These are phyloP conservation scores for Nitzschia inconspicua DNA, from an alignment of 108 stramenopile species.

Conservation along the genomic window DNA sequence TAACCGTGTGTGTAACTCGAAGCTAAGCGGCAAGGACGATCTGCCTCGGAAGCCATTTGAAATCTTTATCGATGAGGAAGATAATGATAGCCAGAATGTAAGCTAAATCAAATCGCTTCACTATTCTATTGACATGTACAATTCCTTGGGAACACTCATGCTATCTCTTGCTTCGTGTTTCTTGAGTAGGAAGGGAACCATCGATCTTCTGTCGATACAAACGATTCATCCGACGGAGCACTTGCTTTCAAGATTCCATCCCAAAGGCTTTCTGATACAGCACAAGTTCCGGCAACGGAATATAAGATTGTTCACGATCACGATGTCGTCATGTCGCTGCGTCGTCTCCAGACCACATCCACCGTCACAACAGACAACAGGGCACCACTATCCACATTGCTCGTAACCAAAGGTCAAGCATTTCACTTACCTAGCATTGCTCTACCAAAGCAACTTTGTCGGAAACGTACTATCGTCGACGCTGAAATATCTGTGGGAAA, in stretches of 20 bases:
- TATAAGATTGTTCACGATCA: conserved; percentile 6
- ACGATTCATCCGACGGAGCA: too few species aligned
- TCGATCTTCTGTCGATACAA: too few species aligned
- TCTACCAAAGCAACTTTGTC: conserved; percentile 20
- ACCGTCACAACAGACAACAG: conserved; percentile 7
- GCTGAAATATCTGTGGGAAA: conserved; percentile 44
- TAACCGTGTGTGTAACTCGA: neutral
- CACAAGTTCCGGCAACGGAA: conserved; percentile 1
- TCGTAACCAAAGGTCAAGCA: conserved; percentile 12
- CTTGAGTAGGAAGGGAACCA: too few species aligned
- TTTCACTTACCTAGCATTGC: conserved; percentile 21
- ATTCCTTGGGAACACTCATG: too few species aligned
- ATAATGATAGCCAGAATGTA: conserved; percentile 7
- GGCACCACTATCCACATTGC: conserved; percentile 1
- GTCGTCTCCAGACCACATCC: conserved; percentile 9
- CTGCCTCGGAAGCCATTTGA: neutral
- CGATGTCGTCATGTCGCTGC: conserved; percentile 7
- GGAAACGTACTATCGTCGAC: conserved; percentile 29
- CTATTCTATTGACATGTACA: too few species aligned
- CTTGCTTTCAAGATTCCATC: too few species aligned
- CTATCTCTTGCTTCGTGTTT: too few species aligned
- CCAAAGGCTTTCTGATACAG: neutral
- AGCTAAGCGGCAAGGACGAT: neutral
- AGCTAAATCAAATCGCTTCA: conserved; percentile 21
- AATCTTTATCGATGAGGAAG: conserved; percentile 19